A percentile compares a stretch with the other conserved stretches of the same genome.
Evolutionary conservation across 495 filamentous ascomycete genomes (phyloP).

Genomic region (Pseudevernia furfuracea): DNA sequence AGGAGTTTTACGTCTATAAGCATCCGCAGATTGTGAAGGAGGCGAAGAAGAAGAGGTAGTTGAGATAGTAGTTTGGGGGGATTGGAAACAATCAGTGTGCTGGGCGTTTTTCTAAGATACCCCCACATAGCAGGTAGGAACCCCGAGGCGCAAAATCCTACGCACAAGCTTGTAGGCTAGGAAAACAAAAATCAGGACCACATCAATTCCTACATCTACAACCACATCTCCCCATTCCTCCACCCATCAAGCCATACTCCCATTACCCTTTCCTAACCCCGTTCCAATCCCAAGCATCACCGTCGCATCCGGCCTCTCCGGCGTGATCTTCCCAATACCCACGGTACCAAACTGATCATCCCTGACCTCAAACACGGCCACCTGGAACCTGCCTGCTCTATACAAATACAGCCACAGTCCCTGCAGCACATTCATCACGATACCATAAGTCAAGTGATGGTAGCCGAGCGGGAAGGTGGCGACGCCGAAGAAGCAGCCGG

Average conservation of each 20-base stretch:
- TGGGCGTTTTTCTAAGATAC: conserved; percentile 1
- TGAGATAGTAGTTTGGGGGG: background rate
- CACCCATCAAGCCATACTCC: background rate
- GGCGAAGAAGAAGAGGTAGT: conserved; percentile 10
- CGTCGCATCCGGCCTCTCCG: background rate
- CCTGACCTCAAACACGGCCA: conserved; percentile 1
- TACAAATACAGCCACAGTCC: conserved; percentile 8
- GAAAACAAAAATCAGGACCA: background rate
- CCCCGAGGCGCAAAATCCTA: background rate
- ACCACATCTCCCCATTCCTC: background rate
- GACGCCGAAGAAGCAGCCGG: background rate
- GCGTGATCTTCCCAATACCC: background rate
- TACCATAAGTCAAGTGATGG: background rate
- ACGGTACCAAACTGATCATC: conserved; percentile 3
- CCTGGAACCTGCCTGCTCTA: background rate
- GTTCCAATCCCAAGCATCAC: background rate
- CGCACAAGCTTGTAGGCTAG: background rate
- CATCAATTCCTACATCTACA: no score
- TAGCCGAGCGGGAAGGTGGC: background rate
- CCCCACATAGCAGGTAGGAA: background rate
- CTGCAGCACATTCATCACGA: conserved; percentile 6
- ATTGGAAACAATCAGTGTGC: background rate
- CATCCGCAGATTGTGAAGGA: conserved; percentile 16
- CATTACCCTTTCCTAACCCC: background rate
- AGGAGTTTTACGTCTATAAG: conserved; percentile 29